Evolutionary conservation across 371 early-diverging fungal genomes (phyloP).

Genomic region (Syncephalastrum contaminatum): DNA sequence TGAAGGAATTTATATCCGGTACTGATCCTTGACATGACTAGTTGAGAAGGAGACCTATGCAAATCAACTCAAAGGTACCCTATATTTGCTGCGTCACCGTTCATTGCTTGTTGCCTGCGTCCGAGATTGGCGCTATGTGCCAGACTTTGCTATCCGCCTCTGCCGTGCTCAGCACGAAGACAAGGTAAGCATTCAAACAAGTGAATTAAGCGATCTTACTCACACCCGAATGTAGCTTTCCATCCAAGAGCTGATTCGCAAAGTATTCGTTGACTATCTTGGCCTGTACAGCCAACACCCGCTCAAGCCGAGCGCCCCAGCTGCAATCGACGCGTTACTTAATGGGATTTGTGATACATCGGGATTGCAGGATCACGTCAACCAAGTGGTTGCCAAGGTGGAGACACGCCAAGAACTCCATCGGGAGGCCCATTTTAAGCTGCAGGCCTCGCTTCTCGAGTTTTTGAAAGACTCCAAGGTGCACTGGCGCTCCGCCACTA

Average conservation of each 20-base stretch:
- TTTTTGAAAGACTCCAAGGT: constrained; percentile 55
- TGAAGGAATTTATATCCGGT: background rate
- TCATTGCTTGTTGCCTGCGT: constrained; percentile 56
- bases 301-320: no score
- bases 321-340: constrained; percentile 11
- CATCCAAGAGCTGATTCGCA: constrained; percentile 72
- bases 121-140: constrained; percentile 64
- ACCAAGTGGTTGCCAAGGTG: constrained; percentile 16
- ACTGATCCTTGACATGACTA: background rate
- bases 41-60: constrained; percentile 36
- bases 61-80: constrained; percentile 77
- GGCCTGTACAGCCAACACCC: constrained; percentile 37
- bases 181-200: constrained; percentile 41
- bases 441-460: constrained; percentile 38
- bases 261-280: constrained; percentile 61
- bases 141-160: constrained; percentile 59
- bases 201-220: background rate
- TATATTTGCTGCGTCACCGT: constrained; percentile 63
- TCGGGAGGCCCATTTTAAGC: constrained; percentile 19
- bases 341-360: constrained; percentile 14
- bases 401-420: constrained; percentile 22
- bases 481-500: constrained; percentile 81
- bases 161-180: constrained; percentile 78
- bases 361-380: constrained; percentile 1
- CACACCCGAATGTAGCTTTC: constrained; percentile 40